phyloP scores from a whole-genome alignment of 257 asterid species.

The Parsonsia alboflavescens region DNA sequence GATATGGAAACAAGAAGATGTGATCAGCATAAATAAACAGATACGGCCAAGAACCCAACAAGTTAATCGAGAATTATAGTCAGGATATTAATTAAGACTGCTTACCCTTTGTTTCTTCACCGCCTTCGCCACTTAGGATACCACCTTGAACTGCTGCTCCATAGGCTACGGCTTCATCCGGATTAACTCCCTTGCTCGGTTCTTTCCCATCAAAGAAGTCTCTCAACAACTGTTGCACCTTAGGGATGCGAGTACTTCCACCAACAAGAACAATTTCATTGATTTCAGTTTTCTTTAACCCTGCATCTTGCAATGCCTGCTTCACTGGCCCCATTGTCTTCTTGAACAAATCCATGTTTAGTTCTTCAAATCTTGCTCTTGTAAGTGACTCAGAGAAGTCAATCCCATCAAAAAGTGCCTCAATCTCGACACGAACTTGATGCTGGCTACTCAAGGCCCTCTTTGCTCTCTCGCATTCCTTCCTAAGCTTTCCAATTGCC shows the following conservation, averaged over 20 bases:
- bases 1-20: neutral
- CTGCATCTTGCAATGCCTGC: slow-evolving; percentile 25
- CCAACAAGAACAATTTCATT: slow-evolving; percentile 31
- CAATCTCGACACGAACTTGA: slow-evolving; percentile 24
- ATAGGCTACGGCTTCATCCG: slow-evolving; percentile 30
- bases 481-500: slow-evolving; percentile 27
- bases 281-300: slow-evolving; percentile 21
- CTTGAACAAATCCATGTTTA: slow-evolving; percentile 29
- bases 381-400: slow-evolving; percentile 27
- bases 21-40: neutral
- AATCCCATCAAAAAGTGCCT: slow-evolving; percentile 23
- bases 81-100: neutral
- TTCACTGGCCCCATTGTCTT: slow-evolving; percentile 29
- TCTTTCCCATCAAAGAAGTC: slow-evolving; percentile 34
- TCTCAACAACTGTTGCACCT: slow-evolving; percentile 30
- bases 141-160: slow-evolving; percentile 35
- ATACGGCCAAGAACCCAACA: neutral
- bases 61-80: too few relatives aligned
- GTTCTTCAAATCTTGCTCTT: slow-evolving; percentile 26
- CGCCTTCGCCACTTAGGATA: slow-evolving; percentile 23
- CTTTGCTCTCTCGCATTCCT: slow-evolving; percentile 27
- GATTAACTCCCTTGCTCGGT: slow-evolving; percentile 25
- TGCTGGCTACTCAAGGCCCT: slow-evolving; percentile 27
- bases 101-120: slow-evolving; percentile 20
- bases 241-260: slow-evolving; percentile 33